These are phyloP conservation scores for Pythium diclinum DNA, from an alignment of 352 stramenopile genomes.

Conservation along the genomic window DNA sequence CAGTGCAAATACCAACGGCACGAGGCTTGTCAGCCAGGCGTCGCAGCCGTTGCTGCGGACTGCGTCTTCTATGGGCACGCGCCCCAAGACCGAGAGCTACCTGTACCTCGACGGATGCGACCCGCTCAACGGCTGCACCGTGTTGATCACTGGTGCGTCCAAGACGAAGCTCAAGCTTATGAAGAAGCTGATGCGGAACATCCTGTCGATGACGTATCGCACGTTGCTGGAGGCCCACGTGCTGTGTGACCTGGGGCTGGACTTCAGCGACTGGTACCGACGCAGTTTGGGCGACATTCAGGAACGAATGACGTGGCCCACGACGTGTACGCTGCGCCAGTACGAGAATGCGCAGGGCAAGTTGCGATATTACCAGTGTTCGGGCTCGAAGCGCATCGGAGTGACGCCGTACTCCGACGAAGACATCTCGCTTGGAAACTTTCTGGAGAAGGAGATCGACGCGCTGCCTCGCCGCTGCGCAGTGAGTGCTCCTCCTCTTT, in stretches of 20 bases:
- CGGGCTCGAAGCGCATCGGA: conserved; percentile 61
- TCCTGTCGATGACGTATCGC: conserved; percentile 95
- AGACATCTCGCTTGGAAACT: conserved; percentile 81
- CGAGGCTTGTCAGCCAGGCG: neutral
- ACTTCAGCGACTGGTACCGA: conserved; percentile 23
- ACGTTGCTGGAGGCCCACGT: conserved; percentile 95
- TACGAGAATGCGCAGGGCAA: conserved; percentile 43
- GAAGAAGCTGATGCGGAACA: conserved; percentile 88
- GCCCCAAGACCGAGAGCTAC: conserved; percentile 81
- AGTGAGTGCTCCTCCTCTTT: conserved; percentile 31
- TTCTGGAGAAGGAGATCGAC: conserved; percentile 69
- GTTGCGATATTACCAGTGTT: conserved; percentile 68
- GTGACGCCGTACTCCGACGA: conserved; percentile 61
- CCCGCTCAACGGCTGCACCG: conserved; percentile 91
- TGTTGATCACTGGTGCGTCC: conserved; percentile 90
- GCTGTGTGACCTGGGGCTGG: conserved; percentile 78
- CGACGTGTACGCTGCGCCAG: conserved; percentile 65
- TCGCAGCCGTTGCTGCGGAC: conserved; percentile 3
- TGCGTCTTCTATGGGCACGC: conserved; percentile 20
- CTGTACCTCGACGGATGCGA: conserved; percentile 95
- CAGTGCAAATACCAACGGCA: conserved; percentile 21
- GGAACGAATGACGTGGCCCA: conserved; percentile 60
- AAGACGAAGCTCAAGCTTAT: conserved; percentile 89
- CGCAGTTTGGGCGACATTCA: conserved; percentile 28
- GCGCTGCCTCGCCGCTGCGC: conserved; percentile 70